These are phyloP conservation scores for Cercophora samala DNA, from an alignment of 495 filamentous ascomycete genomes.

Conservation along the genomic window DNA sequence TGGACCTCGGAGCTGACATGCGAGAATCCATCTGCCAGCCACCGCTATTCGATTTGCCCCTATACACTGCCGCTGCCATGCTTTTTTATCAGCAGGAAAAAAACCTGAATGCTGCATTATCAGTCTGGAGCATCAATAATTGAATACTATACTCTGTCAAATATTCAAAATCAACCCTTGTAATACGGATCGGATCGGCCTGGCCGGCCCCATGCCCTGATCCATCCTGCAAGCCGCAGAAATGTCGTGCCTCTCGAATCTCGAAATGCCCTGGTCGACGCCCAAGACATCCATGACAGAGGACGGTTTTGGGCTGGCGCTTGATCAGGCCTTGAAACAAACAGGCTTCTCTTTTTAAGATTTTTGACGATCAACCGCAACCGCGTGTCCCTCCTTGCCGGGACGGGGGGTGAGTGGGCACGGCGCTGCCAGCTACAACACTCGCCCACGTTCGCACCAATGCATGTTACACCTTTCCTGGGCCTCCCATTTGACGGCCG, in stretches of 20 bases:
- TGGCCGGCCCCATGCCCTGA: background rate
- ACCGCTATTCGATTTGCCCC: background rate
- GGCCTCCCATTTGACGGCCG: constrained; percentile 12
- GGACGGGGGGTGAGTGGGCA: background rate
- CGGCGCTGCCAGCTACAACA: background rate
- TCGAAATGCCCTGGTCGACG: too few relatives aligned
- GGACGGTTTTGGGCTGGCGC: background rate
- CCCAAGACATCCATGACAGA: background rate
- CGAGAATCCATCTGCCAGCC: background rate
- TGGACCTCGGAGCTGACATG: background rate
- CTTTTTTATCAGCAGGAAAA: background rate
- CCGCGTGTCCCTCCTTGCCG: background rate
- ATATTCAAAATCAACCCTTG: background rate
- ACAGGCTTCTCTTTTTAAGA: background rate
- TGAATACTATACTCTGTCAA: background rate
- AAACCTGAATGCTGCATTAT: background rate
- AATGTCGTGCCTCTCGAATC: background rate
- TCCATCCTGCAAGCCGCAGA: background rate
- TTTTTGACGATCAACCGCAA: background rate
- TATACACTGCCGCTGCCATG: background rate
- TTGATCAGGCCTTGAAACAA: background rate
- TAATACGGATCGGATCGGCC: background rate
- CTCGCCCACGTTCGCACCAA: background rate
- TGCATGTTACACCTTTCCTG: background rate
- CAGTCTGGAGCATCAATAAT: background rate